phyloP scores from a whole-genome alignment of 176 grass and related monocot species.

The Chloris gayana region DNA sequence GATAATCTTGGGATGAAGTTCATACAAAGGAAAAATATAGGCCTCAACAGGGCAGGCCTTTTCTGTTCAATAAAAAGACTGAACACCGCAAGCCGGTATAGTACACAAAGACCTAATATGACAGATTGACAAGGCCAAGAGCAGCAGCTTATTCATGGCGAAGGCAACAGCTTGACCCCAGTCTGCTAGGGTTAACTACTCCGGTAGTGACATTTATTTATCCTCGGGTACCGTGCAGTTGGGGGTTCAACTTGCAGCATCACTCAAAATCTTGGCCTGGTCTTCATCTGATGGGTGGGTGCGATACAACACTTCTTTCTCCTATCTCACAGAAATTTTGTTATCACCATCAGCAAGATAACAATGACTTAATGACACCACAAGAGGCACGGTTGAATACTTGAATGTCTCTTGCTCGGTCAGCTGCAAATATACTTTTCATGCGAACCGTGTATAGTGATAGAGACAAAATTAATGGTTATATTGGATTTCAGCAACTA shows the following conservation, averaged over 20 bases:
- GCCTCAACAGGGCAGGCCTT: background rate
- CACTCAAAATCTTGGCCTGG: constrained; percentile 11
- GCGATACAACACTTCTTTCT: background rate
- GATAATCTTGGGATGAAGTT: background rate
- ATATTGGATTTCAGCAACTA: constrained; percentile 18
- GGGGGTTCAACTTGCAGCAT: constrained; percentile 41
- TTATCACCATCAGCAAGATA: background rate
- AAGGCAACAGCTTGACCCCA: constrained; percentile 31
- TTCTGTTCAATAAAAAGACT: background rate
- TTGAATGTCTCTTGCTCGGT: background rate
- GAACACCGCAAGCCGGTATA: background rate
- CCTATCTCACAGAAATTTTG: background rate
- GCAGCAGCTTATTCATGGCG: constrained; percentile 1
- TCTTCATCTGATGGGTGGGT: background rate
- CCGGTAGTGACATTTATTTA: constrained; percentile 23
- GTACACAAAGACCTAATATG: background rate
- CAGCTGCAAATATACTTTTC: background rate
- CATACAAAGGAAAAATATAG: background rate
- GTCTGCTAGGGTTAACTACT: constrained; percentile 25
- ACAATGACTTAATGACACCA: background rate
- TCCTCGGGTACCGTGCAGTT: constrained; percentile 7
- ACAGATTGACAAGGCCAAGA: background rate
- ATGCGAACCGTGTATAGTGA: background rate
- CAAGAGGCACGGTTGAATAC: background rate
- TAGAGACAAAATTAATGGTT: background rate